phyloP scores from a whole-genome alignment of 495 filamentous ascomycete species.

The Pseudoneurospora amorphoporcata region DNA sequence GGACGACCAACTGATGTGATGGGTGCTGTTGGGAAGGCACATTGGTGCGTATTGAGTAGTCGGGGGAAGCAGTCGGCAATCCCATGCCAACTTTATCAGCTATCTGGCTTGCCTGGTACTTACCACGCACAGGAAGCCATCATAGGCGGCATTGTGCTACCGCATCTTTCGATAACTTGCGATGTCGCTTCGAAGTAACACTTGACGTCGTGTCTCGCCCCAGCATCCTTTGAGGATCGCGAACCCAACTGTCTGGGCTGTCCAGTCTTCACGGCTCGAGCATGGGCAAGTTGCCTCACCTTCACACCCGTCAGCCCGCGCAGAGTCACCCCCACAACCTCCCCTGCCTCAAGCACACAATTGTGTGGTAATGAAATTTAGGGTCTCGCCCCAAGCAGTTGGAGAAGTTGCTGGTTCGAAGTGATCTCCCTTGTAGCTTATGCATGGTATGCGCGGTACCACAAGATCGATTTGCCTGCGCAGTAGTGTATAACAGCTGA shows the following conservation, averaged over 20 bases:
- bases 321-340: not conserved
- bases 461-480: not conserved
- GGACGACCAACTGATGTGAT: not conserved
- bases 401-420: not conserved
- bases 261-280: not conserved
- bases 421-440: not conserved
- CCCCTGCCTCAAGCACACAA: not conserved
- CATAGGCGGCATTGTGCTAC: not conserved
- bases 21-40: not conserved
- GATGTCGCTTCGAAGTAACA: not conserved
- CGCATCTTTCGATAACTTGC: not conserved
- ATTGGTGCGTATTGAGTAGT: not conserved
- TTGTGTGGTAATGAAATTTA: not conserved
- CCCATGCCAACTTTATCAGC: not conserved
- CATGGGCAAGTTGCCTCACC: not conserved
- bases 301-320: not conserved
- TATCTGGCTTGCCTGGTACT: not conserved
- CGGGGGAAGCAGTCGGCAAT: not conserved
- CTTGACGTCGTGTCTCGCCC: not conserved
- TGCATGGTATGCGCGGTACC: not conserved
- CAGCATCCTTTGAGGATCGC: not conserved
- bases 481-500: not conserved
- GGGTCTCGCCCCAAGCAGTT: not conserved
- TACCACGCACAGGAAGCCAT: too few relatives aligned
- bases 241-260: not conserved